Percentiles rank a stretch among this genome's conserved stretches.
Evolutionary conservation across 371 early-diverging fungal genomes (phyloP).

Genomic region (Coemansia sp.): DNA sequence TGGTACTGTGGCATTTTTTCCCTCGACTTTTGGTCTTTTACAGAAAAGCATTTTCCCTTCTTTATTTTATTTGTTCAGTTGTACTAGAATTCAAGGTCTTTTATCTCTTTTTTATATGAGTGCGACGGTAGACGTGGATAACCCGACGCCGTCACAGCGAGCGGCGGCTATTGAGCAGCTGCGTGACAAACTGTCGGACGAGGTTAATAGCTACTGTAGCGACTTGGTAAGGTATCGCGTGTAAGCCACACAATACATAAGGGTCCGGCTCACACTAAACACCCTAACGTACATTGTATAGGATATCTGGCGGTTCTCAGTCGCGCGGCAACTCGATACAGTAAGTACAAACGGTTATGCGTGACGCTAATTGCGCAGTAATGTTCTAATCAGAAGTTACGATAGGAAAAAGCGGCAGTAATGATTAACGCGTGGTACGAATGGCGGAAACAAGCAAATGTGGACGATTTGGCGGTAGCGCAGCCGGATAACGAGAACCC

Average conservation of each 20-base stretch:
- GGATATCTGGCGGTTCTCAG: slow-evolving; percentile 54
- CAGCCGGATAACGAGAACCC: slow-evolving; percentile 64
- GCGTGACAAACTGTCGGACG: slow-evolving; percentile 30
- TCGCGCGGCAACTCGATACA: slow-evolving; percentile 54
- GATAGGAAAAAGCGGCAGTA: slow-evolving; percentile 64
- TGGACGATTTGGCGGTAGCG: slow-evolving; percentile 70
- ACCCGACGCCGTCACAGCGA: slow-evolving; percentile 36
- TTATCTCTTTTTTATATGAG: slow-evolving; percentile 8
- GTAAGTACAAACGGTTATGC: slow-evolving; percentile 42
- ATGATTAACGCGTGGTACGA: slow-evolving; percentile 65
- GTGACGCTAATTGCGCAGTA: background rate
- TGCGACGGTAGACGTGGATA: slow-evolving; percentile 40
- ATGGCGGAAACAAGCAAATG: slow-evolving; percentile 70
- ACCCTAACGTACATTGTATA: slow-evolving; percentile 11
- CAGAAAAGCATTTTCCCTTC: background rate
- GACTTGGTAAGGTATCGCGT: slow-evolving; percentile 33
- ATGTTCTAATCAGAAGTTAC: background rate
- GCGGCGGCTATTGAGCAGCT: slow-evolving; percentile 38
- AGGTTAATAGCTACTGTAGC: slow-evolving; percentile 44
- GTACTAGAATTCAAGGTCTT: background rate
- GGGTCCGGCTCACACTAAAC: background rate
- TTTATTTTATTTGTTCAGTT: background rate
- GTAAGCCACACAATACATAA: background rate
- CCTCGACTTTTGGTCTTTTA: background rate
- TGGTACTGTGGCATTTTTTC: background rate